Percentiles rank a stretch among this genome's conserved stretches.
phyloP scores from a whole-genome alignment of 2,329 filamentous ascomycete genomes.

The Verticillium klebahnii region DNA sequence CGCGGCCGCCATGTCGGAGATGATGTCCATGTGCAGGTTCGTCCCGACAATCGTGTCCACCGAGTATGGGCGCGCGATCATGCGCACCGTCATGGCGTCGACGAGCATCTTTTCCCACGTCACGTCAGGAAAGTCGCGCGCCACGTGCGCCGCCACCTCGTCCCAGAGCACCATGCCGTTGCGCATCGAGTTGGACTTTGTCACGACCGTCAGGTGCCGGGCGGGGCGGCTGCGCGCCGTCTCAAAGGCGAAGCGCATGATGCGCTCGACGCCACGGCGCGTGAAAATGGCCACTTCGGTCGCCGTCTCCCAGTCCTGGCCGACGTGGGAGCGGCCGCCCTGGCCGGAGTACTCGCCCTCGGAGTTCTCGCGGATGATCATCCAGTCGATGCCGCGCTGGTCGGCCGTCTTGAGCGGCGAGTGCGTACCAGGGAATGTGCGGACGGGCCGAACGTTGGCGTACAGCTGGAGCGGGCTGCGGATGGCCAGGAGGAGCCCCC shows the following conservation, averaged over 20 bases:
- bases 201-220: constrained; percentile 58
- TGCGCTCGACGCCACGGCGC: constrained; percentile 51
- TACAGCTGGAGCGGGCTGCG: constrained; percentile 62
- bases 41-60: constrained; percentile 61
- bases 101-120: constrained; percentile 60
- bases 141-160: constrained; percentile 50
- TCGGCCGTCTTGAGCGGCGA: constrained; percentile 47
- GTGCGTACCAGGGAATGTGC: constrained; percentile 51
- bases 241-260: constrained; percentile 61
- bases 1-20: constrained; percentile 63
- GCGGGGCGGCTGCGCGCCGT: constrained; percentile 44
- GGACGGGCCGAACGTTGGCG: constrained; percentile 60
- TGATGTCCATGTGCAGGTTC: constrained; percentile 57
- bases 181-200: constrained; percentile 61
- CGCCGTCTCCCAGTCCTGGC: constrained; percentile 52
- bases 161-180: constrained; percentile 68
- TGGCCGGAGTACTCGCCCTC: constrained; percentile 63
- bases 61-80: constrained; percentile 54
- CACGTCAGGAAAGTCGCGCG: constrained; percentile 55
- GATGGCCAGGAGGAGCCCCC: constrained; percentile 59
- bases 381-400: constrained; percentile 55
- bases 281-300: constrained; percentile 63
- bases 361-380: constrained; percentile 62
- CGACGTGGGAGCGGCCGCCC: constrained; percentile 54
- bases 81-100: constrained; percentile 42